Evolutionary conservation across 2,329 filamentous ascomycete species (phyloP).

Genomic region (Aaosphaeria pasadenensis): DNA sequence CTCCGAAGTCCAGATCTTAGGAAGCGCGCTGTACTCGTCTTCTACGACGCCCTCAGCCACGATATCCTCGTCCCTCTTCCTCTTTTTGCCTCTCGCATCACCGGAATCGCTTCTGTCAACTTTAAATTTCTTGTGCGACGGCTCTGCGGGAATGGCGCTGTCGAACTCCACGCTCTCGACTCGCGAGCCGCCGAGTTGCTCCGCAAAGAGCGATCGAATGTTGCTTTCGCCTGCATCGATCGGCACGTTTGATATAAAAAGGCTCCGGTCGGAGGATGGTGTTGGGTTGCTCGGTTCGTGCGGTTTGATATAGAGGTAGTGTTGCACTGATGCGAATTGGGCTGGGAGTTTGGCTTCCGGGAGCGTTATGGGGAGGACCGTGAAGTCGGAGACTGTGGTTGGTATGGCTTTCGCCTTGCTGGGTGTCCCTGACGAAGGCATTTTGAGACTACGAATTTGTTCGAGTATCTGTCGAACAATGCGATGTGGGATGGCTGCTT

Average conservation of each 20-base stretch:
- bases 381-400: slow-evolving; percentile 58
- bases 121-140: slow-evolving; percentile 50
- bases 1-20: slow-evolving; percentile 69
- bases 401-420: slow-evolving; percentile 16
- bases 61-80: slow-evolving; percentile 48
- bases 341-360: slow-evolving; percentile 50
- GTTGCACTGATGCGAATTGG: slow-evolving; percentile 53
- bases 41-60: slow-evolving; percentile 44
- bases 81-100: slow-evolving; percentile 51
- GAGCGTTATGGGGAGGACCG: slow-evolving; percentile 66
- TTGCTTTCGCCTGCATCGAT: slow-evolving; percentile 76
- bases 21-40: slow-evolving; percentile 61
- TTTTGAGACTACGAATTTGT: background rate
- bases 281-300: slow-evolving; percentile 67
- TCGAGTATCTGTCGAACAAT: too few relatives aligned
- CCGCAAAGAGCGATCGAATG: slow-evolving; percentile 71
- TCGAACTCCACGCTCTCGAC: slow-evolving; percentile 80
- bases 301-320: slow-evolving; percentile 83
- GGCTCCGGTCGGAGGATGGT: slow-evolving; percentile 69
- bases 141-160: slow-evolving; percentile 21
- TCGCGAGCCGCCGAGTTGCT: slow-evolving; percentile 71
- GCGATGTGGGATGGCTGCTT: background rate
- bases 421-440: slow-evolving; percentile 3
- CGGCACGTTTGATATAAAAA: slow-evolving; percentile 90
- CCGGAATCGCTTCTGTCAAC: slow-evolving; percentile 26